Percentiles rank a stretch among this genome's conserved stretches.
These are phyloP conservation scores for Lentinus tigrinus DNA, from an alignment of 768 basidiomycete genomes.

Conservation along the genomic window DNA sequence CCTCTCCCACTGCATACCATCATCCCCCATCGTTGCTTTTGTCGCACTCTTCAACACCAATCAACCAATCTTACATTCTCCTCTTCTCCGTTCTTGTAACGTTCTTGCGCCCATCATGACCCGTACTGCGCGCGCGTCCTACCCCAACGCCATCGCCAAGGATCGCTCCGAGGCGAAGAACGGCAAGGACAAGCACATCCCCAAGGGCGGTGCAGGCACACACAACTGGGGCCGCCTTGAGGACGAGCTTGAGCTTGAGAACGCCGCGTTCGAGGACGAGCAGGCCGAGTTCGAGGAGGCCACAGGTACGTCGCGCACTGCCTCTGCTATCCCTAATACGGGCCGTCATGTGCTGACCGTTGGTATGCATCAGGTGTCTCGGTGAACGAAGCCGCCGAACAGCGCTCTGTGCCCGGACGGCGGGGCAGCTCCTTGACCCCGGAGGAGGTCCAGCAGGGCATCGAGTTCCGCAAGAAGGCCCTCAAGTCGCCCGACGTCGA, in stretches of 20 bases:
- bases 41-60: background rate
- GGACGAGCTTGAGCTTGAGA: slow-evolving; percentile 63
- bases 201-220: slow-evolving; percentile 77
- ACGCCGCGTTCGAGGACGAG: slow-evolving; percentile 58
- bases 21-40: slow-evolving; percentile 1
- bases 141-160: slow-evolving; percentile 68
- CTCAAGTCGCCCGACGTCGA: slow-evolving; percentile 57
- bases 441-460: slow-evolving; percentile 65
- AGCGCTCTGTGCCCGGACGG: slow-evolving; percentile 12
- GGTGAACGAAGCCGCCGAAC: slow-evolving; percentile 4
- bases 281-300: slow-evolving; percentile 40
- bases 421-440: slow-evolving; percentile 47
- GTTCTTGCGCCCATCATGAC: slow-evolving; percentile 52
- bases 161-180: slow-evolving; percentile 81
- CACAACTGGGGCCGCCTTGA: slow-evolving; percentile 84
- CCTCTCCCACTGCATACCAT: slow-evolving; percentile 4
- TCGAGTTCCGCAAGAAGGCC: slow-evolving; percentile 69
- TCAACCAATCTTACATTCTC: too few relatives aligned
- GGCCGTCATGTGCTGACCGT: slow-evolving; percentile 5
- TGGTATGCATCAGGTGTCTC: background rate
- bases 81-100: background rate
- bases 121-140: slow-evolving; percentile 72
- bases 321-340: background rate
- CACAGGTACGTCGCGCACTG: slow-evolving; percentile 15
- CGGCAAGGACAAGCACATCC: slow-evolving; percentile 67